Percentiles rank a stretch among this genome's conserved stretches.
phyloP scores from a whole-genome alignment of 2,329 filamentous ascomycete species.

The Didymellaceae sp. region DNA sequence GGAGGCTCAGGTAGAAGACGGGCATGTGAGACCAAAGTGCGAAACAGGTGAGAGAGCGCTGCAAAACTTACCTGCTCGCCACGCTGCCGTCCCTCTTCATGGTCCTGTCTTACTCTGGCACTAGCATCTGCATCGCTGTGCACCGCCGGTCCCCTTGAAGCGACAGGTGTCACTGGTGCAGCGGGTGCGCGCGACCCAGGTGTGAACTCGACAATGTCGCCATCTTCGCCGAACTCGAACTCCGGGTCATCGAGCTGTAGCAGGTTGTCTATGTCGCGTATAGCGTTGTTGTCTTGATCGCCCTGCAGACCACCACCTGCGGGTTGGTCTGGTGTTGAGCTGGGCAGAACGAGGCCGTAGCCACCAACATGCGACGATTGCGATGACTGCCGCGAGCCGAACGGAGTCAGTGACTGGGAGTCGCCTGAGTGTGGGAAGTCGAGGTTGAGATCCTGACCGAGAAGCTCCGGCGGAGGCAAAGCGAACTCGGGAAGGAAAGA shows the following conservation, averaged over 20 bases:
- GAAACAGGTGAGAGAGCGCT: constrained; percentile 1
- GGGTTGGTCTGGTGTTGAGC: constrained; percentile 52
- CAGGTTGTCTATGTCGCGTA: constrained; percentile 49
- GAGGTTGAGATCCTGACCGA: constrained; percentile 50
- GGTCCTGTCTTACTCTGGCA: constrained; percentile 51
- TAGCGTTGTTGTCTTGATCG: constrained; percentile 43
- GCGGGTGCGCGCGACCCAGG: constrained; percentile 15
- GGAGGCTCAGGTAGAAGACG: neutral
- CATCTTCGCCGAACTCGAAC: constrained; percentile 68
- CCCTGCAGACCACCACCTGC: constrained; percentile 52
- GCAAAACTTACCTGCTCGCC: constrained; percentile 47
- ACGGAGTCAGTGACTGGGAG: constrained; percentile 49
- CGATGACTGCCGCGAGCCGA: constrained; percentile 36
- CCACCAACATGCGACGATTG: constrained; percentile 26
- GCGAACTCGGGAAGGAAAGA: constrained; percentile 73
- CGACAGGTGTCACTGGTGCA: constrained; percentile 24
- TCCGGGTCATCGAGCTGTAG: constrained; percentile 57
- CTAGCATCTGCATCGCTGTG: constrained; percentile 46
- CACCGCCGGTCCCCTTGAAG: constrained; percentile 19
- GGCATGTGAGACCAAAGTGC: neutral
- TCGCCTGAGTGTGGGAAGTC: constrained; percentile 43
- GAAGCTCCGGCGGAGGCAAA: constrained; percentile 65
- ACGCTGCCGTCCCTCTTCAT: constrained; percentile 48
- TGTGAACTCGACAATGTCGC: constrained; percentile 61
- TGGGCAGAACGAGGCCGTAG: constrained; percentile 55